phyloP scores from a whole-genome alignment of 2,329 filamentous ascomycete species.

The Sporothrix mexicana region DNA sequence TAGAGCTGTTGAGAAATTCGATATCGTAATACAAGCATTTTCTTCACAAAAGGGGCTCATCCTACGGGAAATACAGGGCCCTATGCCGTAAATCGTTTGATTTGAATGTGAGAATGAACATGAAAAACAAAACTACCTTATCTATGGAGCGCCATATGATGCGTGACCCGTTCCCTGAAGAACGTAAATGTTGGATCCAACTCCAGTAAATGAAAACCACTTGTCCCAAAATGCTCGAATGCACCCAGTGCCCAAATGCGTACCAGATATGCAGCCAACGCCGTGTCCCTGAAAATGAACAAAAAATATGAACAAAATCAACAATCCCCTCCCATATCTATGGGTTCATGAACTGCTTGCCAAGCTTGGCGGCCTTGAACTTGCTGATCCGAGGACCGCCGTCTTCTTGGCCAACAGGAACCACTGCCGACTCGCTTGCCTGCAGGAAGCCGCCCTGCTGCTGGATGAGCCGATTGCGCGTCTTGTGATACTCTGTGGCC shows the following conservation, averaged over 20 bases:
- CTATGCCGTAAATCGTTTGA: too few species aligned
- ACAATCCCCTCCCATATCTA: neutral
- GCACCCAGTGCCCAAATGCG: neutral
- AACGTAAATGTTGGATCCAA: neutral
- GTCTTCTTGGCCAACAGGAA: slow-evolving; percentile 71
- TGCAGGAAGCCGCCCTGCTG: slow-evolving; percentile 81
- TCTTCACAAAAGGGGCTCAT: too few species aligned
- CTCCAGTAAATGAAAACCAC: neutral
- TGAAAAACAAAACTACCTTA: neutral
- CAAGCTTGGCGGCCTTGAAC: slow-evolving; percentile 73
- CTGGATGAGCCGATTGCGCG: slow-evolving; percentile 83
- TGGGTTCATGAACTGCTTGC: slow-evolving; percentile 29
- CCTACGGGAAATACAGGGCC: too few species aligned
- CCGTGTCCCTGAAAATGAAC: neutral
- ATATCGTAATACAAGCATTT: neutral
- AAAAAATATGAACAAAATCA: neutral
- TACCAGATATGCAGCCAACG: neutral
- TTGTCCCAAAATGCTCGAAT: neutral
- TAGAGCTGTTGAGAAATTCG: neutral
- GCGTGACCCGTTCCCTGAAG: neutral
- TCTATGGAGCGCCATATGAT: neutral
- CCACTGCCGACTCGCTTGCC: slow-evolving; percentile 69
- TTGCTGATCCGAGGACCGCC: slow-evolving; percentile 70
- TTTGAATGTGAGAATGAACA: neutral
- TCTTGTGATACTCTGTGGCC: slow-evolving; percentile 79